Evolutionary conservation across 2,329 filamentous ascomycete genomes (phyloP), one percentile per base, ranked within the genome.

Genomic region (Huntiella omanensis): DNA sequence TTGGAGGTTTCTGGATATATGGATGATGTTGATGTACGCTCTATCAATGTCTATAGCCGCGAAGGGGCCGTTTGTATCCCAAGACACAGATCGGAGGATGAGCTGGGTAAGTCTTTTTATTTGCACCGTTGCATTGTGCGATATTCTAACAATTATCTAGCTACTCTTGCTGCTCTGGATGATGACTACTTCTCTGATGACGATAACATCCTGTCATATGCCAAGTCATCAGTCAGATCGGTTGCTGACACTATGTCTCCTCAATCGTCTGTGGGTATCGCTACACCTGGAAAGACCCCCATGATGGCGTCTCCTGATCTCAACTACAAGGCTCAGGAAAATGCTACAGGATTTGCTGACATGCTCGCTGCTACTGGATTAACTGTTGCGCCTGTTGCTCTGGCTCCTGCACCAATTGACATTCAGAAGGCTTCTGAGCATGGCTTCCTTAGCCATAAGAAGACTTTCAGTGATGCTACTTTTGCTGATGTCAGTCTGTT

Each of bases 381-480:
- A 10, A 33, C 44, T 4, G 13, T 40, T 2, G 32, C 40, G 35
- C 36, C 44, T n/a, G 33, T 49, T 3, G 33, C 15, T 17, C 8
- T 46, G 13, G 22, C 42, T 16, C 33, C 44, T 11, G 15, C 47
- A 8, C 44, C 43, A 10, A 40, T 49, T 13, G 39, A 46, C 4
- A 46, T 39, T 11, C 40, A 40, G 17, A 34, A 33, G 34, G 11
- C 41, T 16, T n/a, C 33, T 5, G 39, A 42, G 3, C 33, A 46
- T 34, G n/a, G 7, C 12, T 49, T 43, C n/a, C 17, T 46, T 11
- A 32, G 40, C 15, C 48, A 49, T 19, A 46, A 49, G 35, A 49
- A 49, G 44, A 44, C 44, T 8, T 44, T 40, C 36, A 46, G 44
- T 17, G 48, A 49, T 5, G 28, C 37, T 13, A 49, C 48, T 0